Percentiles rank a stretch among this genome's conserved stretches.
Evolutionary conservation across 176 grass and related monocot genomes (phyloP).

Genomic region (Triticum aestivum): DNA sequence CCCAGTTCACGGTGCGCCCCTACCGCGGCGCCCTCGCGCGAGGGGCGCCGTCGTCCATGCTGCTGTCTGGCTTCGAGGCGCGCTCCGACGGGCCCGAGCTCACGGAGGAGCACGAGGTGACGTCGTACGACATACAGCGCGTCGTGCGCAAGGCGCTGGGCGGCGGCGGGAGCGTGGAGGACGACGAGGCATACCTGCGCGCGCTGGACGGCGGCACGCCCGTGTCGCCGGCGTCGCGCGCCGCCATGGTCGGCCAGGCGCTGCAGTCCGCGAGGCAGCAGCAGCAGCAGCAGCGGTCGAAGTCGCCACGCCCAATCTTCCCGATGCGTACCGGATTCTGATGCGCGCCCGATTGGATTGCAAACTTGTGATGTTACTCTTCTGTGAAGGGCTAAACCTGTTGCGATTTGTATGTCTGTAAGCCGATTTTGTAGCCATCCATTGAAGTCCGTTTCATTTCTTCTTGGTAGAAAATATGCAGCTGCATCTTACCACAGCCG

Average conservation of each 20-base stretch:
- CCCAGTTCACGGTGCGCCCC: conserved; percentile 6
- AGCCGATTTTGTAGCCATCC: not conserved
- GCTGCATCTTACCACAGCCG: too few relatives aligned
- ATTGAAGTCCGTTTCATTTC: not conserved
- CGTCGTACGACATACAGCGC: not conserved
- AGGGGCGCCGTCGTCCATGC: not conserved
- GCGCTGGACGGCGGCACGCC: not conserved
- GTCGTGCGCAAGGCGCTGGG: not conserved
- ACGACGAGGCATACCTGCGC: conserved; percentile 19
- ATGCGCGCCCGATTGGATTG: not conserved
- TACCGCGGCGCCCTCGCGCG: not conserved
- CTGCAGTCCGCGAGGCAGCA: not conserved
- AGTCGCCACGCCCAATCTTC: not conserved
- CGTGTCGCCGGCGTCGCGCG: not conserved
- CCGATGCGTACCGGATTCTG: not conserved
- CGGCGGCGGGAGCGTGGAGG: not conserved
- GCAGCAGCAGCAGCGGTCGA: not conserved
- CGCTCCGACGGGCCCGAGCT: conserved; percentile 29
- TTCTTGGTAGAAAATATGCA: not conserved
- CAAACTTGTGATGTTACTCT: not conserved
- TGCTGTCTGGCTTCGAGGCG: conserved; percentile 6
- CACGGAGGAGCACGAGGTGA: conserved; percentile 14
- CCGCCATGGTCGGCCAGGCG: conserved; percentile 1
- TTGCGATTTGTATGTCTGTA: too few relatives aligned
- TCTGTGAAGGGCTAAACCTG: not conserved